Evolutionary conservation across 202 grass and related monocot genomes (phyloP), one percentile per base, ranked within the genome.

Genomic region (Hordeum pubiflorum): DNA sequence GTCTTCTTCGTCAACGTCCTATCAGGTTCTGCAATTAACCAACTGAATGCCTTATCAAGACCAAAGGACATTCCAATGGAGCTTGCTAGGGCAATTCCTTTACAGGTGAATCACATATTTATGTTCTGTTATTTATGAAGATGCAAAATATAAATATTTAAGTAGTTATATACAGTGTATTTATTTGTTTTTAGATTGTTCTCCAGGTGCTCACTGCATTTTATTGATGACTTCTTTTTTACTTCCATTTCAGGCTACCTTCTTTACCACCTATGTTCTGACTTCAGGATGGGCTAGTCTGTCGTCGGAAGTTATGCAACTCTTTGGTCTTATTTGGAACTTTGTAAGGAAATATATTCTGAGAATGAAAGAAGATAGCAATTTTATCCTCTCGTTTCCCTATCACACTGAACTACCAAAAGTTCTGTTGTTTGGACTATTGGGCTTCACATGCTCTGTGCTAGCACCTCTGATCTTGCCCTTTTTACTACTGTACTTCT

Each of bases 391-490:
- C n/a, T 87, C 90, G 13, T 89, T 92, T 62, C 90, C 90, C 0
- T 92, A 87, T 78, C 90, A 92, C 60, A 92, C 84, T 14, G 90
- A 92, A 81, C 44, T 92, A 39, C 90, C 90, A 58, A 92, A 82
- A 82, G 84, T 87, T n/a, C 72, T 92, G n/a, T 55, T 89, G 43
- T 92, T 87, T 22, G 65, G 87, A 41, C 74, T 92, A 39, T 43
- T 89, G 74, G 90, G 90, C 29, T 92, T 89, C 75, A 92, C 87
- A 69, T 92, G 90, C 77, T 89, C 90, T 12, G 84, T 92, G 63
- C 72, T 92, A 72, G 87, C 90, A 76, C 90, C 90, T 64, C 73
- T 92, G 32, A 89, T 92, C 58, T 65, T 92, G 75, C 90, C 90
- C 0, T 84, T 89, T 82, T 79, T 93, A 75, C 72, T 93, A 9